Evolutionary conservation across 129 eudicot genomes (phyloP).

Genomic region (Calendula officinalis): DNA sequence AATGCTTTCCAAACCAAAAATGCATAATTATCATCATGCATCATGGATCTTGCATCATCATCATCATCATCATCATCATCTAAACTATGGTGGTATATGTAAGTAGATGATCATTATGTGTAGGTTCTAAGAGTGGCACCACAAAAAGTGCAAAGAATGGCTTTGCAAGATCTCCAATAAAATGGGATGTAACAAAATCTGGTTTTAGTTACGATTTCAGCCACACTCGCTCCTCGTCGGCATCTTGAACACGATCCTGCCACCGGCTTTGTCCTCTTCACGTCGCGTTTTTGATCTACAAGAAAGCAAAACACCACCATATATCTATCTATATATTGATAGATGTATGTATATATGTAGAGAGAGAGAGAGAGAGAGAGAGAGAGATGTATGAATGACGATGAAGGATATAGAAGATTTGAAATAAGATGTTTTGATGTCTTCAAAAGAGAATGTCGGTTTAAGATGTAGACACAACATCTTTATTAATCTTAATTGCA

Average conservation of each 20-base stretch:
- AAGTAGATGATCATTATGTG: conserved; percentile 15
- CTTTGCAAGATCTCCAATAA: conserved; percentile 55
- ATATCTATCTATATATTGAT: background rate
- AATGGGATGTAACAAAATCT: conserved; percentile 71
- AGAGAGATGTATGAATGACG: background rate
- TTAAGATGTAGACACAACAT: background rate
- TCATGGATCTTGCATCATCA: background rate
- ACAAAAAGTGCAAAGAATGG: conserved; percentile 66
- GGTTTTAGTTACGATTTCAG: conserved; percentile 61
- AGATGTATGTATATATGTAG: background rate
- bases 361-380: background rate
- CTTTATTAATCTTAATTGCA: background rate
- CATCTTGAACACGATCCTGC: conserved; percentile 82
- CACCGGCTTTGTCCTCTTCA: conserved; percentile 59
- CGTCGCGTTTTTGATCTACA: conserved; percentile 65
- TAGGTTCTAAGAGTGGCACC: conserved; percentile 74
- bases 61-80: conserved; percentile 2
- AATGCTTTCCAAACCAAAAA: conserved; percentile 17
- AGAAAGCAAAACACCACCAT: conserved; percentile 83
- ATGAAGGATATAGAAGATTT: background rate
- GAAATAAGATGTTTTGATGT: background rate
- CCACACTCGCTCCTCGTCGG: conserved; percentile 61
- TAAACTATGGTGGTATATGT: conserved; percentile 14
- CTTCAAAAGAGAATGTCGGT: background rate
- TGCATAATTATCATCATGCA: background rate